phyloP scores from a whole-genome alignment of 164 flowering plant species.

The Chimonanthus salicifolius region DNA sequence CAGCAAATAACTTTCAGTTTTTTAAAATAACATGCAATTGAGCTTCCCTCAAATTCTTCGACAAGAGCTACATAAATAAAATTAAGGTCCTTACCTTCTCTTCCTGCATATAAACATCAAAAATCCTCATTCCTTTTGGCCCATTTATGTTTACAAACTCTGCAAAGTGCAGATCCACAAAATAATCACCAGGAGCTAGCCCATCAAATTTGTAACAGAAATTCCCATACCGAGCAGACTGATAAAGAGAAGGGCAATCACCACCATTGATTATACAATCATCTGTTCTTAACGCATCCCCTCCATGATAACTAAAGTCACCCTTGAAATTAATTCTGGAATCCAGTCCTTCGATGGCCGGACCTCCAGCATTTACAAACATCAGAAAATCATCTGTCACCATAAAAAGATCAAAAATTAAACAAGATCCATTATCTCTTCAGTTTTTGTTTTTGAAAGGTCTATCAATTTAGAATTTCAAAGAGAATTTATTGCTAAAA shows the following conservation, averaged over 20 bases:
- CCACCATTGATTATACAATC: constrained; percentile 49
- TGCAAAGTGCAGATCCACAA: constrained; percentile 71
- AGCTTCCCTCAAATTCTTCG: neutral
- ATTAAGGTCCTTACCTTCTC: constrained; percentile 52
- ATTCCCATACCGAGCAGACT: constrained; percentile 62
- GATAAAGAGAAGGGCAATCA: constrained; percentile 51
- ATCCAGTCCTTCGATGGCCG: constrained; percentile 21
- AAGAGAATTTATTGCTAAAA: neutral
- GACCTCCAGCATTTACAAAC: constrained; percentile 72
- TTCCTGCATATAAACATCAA: constrained; percentile 68
- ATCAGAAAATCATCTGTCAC: constrained; percentile 43
- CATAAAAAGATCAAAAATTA: constrained; percentile 4
- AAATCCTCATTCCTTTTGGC: constrained; percentile 80
- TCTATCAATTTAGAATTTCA: neutral
- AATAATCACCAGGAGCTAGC: constrained; percentile 60
- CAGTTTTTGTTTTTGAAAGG: neutral
- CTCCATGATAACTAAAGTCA: constrained; percentile 56
- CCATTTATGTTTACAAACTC: constrained; percentile 71
- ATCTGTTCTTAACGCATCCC: constrained; percentile 55
- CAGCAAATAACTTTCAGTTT: neutral
- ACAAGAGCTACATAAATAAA: too few relatives aligned
- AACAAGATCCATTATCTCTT: neutral
- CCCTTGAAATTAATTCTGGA: constrained; percentile 18
- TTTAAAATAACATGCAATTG: neutral
- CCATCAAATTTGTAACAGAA: constrained; percentile 46